Evolutionary conservation across 352 stramenopile genomes (phyloP).

Genomic region (Phytophthora sojae): DNA sequence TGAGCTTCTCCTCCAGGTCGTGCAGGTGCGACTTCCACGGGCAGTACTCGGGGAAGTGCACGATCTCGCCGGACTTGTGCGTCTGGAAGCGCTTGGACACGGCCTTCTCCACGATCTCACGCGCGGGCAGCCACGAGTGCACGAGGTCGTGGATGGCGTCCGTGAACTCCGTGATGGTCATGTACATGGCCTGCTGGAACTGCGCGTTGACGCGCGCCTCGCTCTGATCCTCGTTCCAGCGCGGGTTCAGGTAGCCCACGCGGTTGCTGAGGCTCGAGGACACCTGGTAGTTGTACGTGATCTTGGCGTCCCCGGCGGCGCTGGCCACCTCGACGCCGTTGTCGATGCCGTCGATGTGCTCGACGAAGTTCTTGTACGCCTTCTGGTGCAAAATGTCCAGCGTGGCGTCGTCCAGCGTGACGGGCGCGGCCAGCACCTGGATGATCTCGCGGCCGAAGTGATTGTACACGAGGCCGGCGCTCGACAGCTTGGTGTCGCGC

Average conservation of each 20-base stretch:
- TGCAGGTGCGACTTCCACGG: slow-evolving; percentile 98
- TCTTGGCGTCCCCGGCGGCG: slow-evolving; percentile 34
- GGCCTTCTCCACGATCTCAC: slow-evolving; percentile 93
- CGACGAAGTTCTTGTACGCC: slow-evolving; percentile 97
- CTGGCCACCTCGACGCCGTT: slow-evolving; percentile 95
- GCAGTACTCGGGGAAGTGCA: slow-evolving; percentile 92
- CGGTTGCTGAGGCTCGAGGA: slow-evolving; percentile 81
- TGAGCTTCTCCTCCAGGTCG: slow-evolving; percentile 94
- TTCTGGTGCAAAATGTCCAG: slow-evolving; percentile 91
- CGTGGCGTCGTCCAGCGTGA: slow-evolving; percentile 67
- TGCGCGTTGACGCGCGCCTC: slow-evolving; percentile 82
- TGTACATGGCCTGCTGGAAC: slow-evolving; percentile 95
- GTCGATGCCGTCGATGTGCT: slow-evolving; percentile 99
- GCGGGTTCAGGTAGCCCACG: slow-evolving; percentile 95
- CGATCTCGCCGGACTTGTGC: slow-evolving; percentile 94
- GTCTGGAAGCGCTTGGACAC: slow-evolving; percentile 88
- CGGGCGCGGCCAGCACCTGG: slow-evolving; percentile 60
- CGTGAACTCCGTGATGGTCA: slow-evolving; percentile 96
- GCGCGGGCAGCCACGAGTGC: slow-evolving; percentile 94
- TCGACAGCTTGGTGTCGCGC: slow-evolving; percentile 93
- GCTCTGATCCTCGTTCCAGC: slow-evolving; percentile 96
- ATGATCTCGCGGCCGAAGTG: slow-evolving; percentile 98
- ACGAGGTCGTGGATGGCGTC: slow-evolving; percentile 92
- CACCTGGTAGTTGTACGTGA: slow-evolving; percentile 78
- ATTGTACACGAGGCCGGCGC: slow-evolving; percentile 97